Evolutionary conservation across 108 stramenopile species (phyloP).

Genomic region (Conticribra weissflogii): DNA sequence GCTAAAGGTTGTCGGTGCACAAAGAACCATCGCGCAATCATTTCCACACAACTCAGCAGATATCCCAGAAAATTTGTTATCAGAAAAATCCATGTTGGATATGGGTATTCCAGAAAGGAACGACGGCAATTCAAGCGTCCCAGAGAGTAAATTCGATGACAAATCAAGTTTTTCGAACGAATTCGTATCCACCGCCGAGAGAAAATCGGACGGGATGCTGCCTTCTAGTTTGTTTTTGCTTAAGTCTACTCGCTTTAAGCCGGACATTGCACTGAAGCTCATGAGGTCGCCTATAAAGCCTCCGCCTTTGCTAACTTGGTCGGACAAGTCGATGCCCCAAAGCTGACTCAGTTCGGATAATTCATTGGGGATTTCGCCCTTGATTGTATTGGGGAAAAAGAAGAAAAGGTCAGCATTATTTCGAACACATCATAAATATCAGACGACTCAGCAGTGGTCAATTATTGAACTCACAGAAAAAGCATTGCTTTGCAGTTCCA

Average conservation of each 20-base stretch:
- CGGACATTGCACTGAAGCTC: constrained; percentile 35
- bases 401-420: no score
- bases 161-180: constrained; percentile 25
- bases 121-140: not conserved
- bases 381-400: not conserved
- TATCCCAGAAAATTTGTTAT: constrained; percentile 58
- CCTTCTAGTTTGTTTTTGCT: constrained; percentile 43
- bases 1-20: constrained; percentile 65
- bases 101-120: constrained; percentile 29
- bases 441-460: no score
- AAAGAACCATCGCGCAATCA: constrained; percentile 67
- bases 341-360: not conserved
- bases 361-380: not conserved
- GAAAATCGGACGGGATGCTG: not conserved
- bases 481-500: constrained; percentile 9
- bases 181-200: constrained; percentile 9
- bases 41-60: constrained; percentile 57
- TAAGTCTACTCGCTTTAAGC: constrained; percentile 44
- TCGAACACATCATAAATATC: no score
- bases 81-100: constrained; percentile 59
- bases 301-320: constrained; percentile 1
- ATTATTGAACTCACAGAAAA: constrained; percentile 19
- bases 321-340: not conserved
- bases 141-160: constrained; percentile 16
- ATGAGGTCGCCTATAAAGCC: constrained; percentile 50